Percentiles rank a stretch among this genome's conserved stretches.
phyloP scores from a whole-genome alignment of 1,139 yeast genomes.

The Blastobotrys serpentis region DNA sequence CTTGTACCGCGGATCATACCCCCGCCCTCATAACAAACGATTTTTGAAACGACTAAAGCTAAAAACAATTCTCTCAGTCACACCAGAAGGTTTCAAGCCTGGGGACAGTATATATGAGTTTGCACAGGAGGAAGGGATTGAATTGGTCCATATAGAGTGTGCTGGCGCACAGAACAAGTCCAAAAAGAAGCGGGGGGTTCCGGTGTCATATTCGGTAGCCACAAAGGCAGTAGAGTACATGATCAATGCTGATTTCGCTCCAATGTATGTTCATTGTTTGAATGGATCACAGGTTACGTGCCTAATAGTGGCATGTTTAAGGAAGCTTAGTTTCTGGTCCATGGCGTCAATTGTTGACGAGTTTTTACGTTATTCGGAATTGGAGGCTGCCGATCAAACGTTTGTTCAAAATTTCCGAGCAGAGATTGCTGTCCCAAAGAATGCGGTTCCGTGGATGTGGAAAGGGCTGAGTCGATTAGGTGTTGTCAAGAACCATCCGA shows the following conservation, averaged over 20 bases:
- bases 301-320: constrained; percentile 76
- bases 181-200: constrained; percentile 53
- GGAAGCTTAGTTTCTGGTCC: constrained; percentile 87
- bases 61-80: constrained; percentile 72
- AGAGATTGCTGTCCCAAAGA: constrained; percentile 52
- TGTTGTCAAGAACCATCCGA: constrained; percentile 40
- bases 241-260: constrained; percentile 59
- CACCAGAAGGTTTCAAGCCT: constrained; percentile 68
- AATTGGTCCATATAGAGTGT: constrained; percentile 64
- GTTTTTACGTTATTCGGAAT: constrained; percentile 73
- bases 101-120: constrained; percentile 50
- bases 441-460: constrained; percentile 73
- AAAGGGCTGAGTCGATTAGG: constrained; percentile 63
- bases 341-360: constrained; percentile 85
- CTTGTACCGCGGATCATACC: constrained; percentile 83
- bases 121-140: constrained; percentile 49
- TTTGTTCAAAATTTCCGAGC: constrained; percentile 82
- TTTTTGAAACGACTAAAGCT: constrained; percentile 67
- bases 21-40: constrained; percentile 70
- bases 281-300: constrained; percentile 90
- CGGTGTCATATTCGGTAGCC: constrained; percentile 66
- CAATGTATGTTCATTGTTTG: constrained; percentile 79
- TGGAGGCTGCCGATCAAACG: constrained; percentile 75
- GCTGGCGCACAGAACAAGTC: constrained; percentile 41
- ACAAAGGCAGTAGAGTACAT: constrained; percentile 58